phyloP scores from a whole-genome alignment of 2,329 filamentous ascomycete species.

The Dactylellina leptospora region DNA sequence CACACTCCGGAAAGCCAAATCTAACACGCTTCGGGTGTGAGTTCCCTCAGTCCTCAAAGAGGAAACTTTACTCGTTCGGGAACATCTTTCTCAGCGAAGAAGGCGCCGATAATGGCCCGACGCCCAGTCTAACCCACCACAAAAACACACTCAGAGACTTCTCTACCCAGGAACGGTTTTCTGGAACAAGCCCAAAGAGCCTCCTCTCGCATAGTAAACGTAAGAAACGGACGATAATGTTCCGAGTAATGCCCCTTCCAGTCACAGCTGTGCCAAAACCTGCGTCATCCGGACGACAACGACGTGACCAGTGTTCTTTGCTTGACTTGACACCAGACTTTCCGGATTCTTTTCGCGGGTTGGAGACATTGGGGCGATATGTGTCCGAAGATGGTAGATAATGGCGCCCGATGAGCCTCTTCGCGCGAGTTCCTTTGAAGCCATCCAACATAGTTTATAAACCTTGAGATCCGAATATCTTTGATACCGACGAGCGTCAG shows the following conservation, averaged over 20 bases:
- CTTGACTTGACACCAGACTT: slow-evolving; percentile 10
- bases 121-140: not conserved
- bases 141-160: too few relatives aligned
- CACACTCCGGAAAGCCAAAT: too few relatives aligned
- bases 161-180: not conserved
- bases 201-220: too few relatives aligned
- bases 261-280: slow-evolving; percentile 6
- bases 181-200: slow-evolving; percentile 5
- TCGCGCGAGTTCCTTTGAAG: too few relatives aligned
- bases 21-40: slow-evolving; percentile 17
- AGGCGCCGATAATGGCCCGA: slow-evolving; percentile 52
- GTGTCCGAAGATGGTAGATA: slow-evolving; percentile 53
- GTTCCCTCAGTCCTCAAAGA: not conserved
- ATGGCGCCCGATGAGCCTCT: not conserved
- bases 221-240: slow-evolving; percentile 36
- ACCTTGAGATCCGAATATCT: too few relatives aligned
- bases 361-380: slow-evolving; percentile 12
- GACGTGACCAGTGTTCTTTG: slow-evolving; percentile 6
- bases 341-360: slow-evolving; percentile 42
- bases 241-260: slow-evolving; percentile 53
- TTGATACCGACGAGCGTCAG: too few relatives aligned
- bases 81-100: slow-evolving; percentile 41
- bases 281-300: slow-evolving; percentile 26
- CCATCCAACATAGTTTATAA: too few relatives aligned
- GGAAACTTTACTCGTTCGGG: slow-evolving; percentile 19